phyloP scores from a whole-genome alignment of 2,329 filamentous ascomycete species.

The Aspergillus sergii region DNA sequence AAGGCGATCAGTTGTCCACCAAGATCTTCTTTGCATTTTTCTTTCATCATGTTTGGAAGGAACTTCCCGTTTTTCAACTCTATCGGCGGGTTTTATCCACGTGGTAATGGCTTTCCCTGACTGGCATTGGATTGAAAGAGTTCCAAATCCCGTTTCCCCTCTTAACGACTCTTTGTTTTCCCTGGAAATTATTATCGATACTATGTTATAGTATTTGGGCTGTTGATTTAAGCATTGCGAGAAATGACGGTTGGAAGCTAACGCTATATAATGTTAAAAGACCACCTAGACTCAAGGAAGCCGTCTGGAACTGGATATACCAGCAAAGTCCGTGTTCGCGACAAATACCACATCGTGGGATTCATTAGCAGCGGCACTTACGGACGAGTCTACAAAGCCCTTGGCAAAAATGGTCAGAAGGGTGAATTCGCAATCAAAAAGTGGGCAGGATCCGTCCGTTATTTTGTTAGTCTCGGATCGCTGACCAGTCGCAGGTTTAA shows the following conservation, averaged over 20 bases:
- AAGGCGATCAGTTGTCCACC: slow-evolving; percentile 8
- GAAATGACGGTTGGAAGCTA: slow-evolving; percentile 20
- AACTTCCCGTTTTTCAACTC: slow-evolving; percentile 42
- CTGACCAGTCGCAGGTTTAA: slow-evolving; percentile 65
- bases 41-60: slow-evolving; percentile 42
- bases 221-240: slow-evolving; percentile 1
- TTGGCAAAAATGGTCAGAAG: slow-evolving; percentile 70
- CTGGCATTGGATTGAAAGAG: slow-evolving; percentile 9
- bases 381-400: slow-evolving; percentile 95
- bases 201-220: background rate
- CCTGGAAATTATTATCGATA: background rate
- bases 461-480: background rate
- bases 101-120: slow-evolving; percentile 40
- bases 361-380: slow-evolving; percentile 99
- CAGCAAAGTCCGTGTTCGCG: slow-evolving; percentile 82
- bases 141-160: slow-evolving; percentile 1
- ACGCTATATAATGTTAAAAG: slow-evolving; percentile 29
- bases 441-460: slow-evolving; percentile 47
- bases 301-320: slow-evolving; percentile 56
- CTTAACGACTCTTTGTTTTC: slow-evolving; percentile 3
- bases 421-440: slow-evolving; percentile 99
- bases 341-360: slow-evolving; percentile 93
- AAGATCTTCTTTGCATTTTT: slow-evolving; percentile 18
- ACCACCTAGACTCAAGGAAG: slow-evolving; percentile 41
- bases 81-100: slow-evolving; percentile 42